Evolutionary conservation across 2,329 filamentous ascomycete genomes (phyloP), one percentile per base, ranked within the genome.

Genomic region (Fusarium graminum): DNA sequence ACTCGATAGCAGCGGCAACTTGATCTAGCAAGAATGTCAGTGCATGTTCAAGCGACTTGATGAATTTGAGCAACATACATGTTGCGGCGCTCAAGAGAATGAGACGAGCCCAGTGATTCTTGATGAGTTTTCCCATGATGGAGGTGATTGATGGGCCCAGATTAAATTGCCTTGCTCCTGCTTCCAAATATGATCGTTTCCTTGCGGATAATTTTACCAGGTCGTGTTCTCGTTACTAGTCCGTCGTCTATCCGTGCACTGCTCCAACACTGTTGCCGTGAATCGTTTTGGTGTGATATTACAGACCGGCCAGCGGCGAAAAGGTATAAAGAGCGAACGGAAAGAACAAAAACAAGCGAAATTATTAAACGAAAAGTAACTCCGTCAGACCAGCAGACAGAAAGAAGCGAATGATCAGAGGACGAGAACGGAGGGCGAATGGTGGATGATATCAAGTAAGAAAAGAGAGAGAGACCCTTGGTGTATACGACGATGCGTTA

Each of bases 31-130:
- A n/a, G 4, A 16, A 13, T 51, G 72, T 80, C 71, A 80, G 74
- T 36, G 25, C 19, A 40, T 17, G 11, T 22, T 7, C 7, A n/a
- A 3, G 45, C 52, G 40, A 26, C 7, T 26, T 32, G 13, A 43
- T 22, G n/a, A 30, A 17, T 6, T n/a, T 16, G 14, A 16, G 32
- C 13, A 44, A 65, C 83, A 63, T 88, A 93, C 91, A 94, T 57
- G 83, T 79, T 68, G 92, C 90, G 36, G 95, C 93, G 28, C 92
- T 92, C 77, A 99, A 83, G 79, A 97, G 86, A 76, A 99, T 95
- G 74, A 99, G 89, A 63, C 95, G 91, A 72, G 93, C 95, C 93
- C 93, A 97, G 84, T 99, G 95, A 83, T 98, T 98, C 86, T 99
- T 99, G 83, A 99, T 98, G 77, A 99, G 89, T 81, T 91, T 95